Percentiles rank a stretch among this genome's conserved stretches.
Conservation (phyloP, 2,329 filamentous ascomycete genomes). For the Fusarium duplospermum region DNA sequence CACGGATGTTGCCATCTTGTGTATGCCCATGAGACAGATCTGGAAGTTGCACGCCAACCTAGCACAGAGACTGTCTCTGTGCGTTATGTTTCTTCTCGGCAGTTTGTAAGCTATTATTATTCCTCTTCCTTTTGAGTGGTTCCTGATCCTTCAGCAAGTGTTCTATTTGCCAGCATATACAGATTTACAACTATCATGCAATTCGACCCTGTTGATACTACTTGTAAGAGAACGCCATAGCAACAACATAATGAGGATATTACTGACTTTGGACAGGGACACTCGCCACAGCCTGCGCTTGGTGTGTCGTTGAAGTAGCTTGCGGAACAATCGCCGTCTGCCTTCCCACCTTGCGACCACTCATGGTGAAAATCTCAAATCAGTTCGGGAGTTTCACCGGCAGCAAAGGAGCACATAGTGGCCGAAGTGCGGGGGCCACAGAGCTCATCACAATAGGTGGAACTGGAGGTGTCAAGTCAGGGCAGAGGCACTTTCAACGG, state of each 20-base stretch:
- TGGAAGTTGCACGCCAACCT: slow-evolving; percentile 29
- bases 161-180: slow-evolving; percentile 32
- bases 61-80: slow-evolving; percentile 21
- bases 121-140: fast-evolving
- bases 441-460: slow-evolving; percentile 27
- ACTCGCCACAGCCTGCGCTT: slow-evolving; percentile 27
- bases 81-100: slow-evolving; percentile 29
- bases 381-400: slow-evolving; percentile 17
- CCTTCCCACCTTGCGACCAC: slow-evolving; percentile 20
- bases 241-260: fast-evolving
- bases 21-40: slow-evolving; percentile 12
- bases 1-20: slow-evolving; percentile 24
- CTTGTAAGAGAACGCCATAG: neutral
- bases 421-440: neutral
- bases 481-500: slow-evolving; percentile 17
- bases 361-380: slow-evolving; percentile 24
- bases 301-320: slow-evolving; percentile 33
- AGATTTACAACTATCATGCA: slow-evolving; percentile 34
- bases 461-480: neutral
- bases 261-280: slow-evolving; percentile 17
- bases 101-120: slow-evolving; percentile 20
- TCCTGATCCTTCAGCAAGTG: neutral
- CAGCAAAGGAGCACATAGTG: neutral
- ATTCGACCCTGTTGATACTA: slow-evolving; percentile 11
- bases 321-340: slow-evolving; percentile 32